Percentiles rank a stretch among this genome's conserved stretches.
These are phyloP conservation scores for Sclerotinia minor DNA, from an alignment of 2,329 filamentous ascomycete genomes.

Conservation along the genomic window DNA sequence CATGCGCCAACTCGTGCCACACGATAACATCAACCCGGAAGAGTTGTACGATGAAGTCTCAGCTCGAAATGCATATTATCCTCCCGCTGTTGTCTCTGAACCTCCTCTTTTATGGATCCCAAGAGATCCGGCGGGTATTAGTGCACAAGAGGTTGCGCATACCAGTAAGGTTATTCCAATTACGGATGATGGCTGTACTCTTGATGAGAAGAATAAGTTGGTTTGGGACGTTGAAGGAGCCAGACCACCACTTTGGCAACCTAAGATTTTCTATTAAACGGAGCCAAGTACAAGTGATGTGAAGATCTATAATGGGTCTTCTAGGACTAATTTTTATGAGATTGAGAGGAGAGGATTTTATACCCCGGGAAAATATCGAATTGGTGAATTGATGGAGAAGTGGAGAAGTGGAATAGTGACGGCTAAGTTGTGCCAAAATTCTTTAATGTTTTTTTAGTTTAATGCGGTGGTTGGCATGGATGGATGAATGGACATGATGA, in stretches of 20 bases:
- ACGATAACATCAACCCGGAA: constrained; percentile 47
- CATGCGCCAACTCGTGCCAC: constrained; percentile 68
- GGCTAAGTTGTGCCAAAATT: neutral
- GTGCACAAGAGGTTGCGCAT: constrained; percentile 73
- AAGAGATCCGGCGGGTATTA: constrained; percentile 70
- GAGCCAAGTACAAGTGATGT: too few species aligned
- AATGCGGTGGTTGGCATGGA: neutral
- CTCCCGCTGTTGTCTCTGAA: constrained; percentile 64
- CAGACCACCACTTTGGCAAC: constrained; percentile 58
- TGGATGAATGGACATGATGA: neutral
- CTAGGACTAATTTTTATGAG: neutral
- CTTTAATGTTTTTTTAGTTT: neutral
- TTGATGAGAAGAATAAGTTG: constrained; percentile 70
- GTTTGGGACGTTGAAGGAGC: constrained; percentile 57
- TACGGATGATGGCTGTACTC: constrained; percentile 72
- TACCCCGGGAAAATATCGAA: constrained; percentile 9
- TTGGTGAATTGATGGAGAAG: neutral
- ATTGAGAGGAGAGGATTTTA: constrained; percentile 2
- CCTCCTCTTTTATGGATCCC: constrained; percentile 83
- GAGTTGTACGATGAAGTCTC: constrained; percentile 62
- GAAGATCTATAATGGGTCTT: neutral
- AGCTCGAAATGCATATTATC: constrained; percentile 69
- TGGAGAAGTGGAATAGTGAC: neutral
- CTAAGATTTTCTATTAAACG: constrained; percentile 46
- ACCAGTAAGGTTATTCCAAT: constrained; percentile 72